Evolutionary conservation across 192 early-diverging fungal genomes (phyloP).

Genomic region (Rhizophagus sp.): DNA sequence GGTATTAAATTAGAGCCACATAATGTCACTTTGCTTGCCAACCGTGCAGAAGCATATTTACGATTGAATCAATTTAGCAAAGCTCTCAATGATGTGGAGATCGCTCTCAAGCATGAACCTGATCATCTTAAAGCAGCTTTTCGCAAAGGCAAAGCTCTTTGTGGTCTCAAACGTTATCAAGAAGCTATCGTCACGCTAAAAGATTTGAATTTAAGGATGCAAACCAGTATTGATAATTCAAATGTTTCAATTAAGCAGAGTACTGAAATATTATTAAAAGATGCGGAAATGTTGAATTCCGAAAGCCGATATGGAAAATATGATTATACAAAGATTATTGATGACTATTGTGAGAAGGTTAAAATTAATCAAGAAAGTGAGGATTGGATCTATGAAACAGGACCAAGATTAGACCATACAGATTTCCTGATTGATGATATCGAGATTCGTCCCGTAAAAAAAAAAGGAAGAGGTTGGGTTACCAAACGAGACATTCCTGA

Average conservation of each 20-base stretch:
- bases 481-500: constrained; percentile 1
- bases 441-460: neutral
- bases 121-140: constrained; percentile 1
- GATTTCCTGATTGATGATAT: constrained; percentile 17
- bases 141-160: constrained; percentile 1
- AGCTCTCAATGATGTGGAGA: neutral
- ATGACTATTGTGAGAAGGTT: neutral
- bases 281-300: neutral
- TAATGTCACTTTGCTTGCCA: constrained; percentile 6
- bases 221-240: neutral
- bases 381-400: neutral
- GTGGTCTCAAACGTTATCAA: constrained; percentile 14
- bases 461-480: constrained; percentile 9
- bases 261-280: neutral
- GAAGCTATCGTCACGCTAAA: constrained; percentile 1
- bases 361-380: neutral
- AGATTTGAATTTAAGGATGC: neutral
- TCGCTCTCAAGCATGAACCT: neutral
- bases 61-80: neutral
- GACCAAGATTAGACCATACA: constrained; percentile 8
- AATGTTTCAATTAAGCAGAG: neutral
- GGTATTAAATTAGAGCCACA: neutral
- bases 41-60: constrained; percentile 12
- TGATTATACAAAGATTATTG: neutral
- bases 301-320: constrained; percentile 10